Conservation (phyloP, 139 green algal species). For the Tetraselmis chui region DNA sequence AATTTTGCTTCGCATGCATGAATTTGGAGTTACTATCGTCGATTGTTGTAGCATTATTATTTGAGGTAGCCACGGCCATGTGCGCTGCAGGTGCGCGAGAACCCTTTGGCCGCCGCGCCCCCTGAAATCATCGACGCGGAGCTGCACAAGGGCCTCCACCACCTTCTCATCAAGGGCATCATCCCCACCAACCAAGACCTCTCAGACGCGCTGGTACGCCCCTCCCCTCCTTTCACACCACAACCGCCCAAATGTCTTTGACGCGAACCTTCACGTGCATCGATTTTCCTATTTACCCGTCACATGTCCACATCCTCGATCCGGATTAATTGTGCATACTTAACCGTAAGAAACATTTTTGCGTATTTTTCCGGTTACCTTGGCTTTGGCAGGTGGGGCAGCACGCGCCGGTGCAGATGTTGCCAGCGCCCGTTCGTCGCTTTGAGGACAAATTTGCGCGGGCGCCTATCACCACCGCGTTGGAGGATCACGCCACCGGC, state of each 20-base stretch:
- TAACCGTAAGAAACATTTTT: too few relatives aligned
- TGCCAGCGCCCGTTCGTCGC: too few relatives aligned
- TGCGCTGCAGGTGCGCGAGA: constrained; percentile 23
- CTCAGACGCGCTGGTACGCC: constrained; percentile 24
- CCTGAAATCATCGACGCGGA: constrained; percentile 28
- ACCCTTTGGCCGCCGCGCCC: constrained; percentile 18
- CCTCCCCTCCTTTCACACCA: constrained; percentile 4
- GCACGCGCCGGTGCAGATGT: too few relatives aligned
- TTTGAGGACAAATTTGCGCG: too few relatives aligned
- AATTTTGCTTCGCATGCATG: too few relatives aligned
- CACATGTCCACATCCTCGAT: constrained; percentile 26
- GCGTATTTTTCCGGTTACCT: too few relatives aligned
- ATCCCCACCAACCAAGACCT: constrained; percentile 36
- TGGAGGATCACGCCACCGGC: too few relatives aligned
- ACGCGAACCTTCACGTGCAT: background rate
- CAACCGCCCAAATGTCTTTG: constrained; percentile 23
- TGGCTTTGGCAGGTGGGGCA: too few relatives aligned
- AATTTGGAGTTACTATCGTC: too few relatives aligned
- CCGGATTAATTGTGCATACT: constrained; percentile 5
- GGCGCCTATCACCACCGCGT: too few relatives aligned
- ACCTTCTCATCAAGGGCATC: constrained; percentile 43
- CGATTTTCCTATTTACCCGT: constrained; percentile 4
- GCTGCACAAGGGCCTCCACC: constrained; percentile 33
- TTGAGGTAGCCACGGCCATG: too few relatives aligned
- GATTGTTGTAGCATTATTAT: too few relatives aligned